A percentile compares a stretch with the other conserved stretches of the same genome.
These are phyloP conservation scores for Hirsutella minnesotensis DNA, from an alignment of 2,329 filamentous ascomycete species.

Conservation along the genomic window DNA sequence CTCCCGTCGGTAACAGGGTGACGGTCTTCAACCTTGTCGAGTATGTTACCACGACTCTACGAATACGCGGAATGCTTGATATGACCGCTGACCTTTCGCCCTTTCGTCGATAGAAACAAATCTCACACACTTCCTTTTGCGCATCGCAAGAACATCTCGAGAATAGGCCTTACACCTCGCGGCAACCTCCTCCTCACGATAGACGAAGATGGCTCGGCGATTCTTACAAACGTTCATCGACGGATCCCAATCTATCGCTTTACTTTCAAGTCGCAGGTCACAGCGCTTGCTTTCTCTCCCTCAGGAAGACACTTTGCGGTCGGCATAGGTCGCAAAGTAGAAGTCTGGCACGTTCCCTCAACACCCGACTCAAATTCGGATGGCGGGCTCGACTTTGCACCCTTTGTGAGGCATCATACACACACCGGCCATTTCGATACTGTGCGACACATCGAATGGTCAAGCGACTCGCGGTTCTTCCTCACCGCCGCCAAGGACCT, in stretches of 20 bases:
- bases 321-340: conserved; percentile 73
- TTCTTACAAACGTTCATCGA: conserved; percentile 80
- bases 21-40: conserved; percentile 94
- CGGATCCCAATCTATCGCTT: conserved; percentile 87
- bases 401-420: conserved; percentile 78
- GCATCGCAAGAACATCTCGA: conserved; percentile 85
- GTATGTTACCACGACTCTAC: conserved; percentile 34
- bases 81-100: conserved; percentile 16
- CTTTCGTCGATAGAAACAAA: conserved; percentile 51
- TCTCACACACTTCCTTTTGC: conserved; percentile 80
- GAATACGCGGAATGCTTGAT: too few relatives aligned
- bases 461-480: conserved; percentile 90
- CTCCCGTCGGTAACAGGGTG: conserved; percentile 90
- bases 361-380: conserved; percentile 69
- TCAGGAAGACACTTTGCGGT: conserved; percentile 87
- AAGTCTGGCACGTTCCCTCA: conserved; percentile 93
- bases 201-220: conserved; percentile 88
- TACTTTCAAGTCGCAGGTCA: conserved; percentile 77
- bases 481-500: conserved; percentile 84
- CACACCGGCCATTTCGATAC: conserved; percentile 83
- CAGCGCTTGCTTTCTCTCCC: conserved; percentile 79
- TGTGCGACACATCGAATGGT: conserved; percentile 85
- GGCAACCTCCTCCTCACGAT: conserved; percentile 88
- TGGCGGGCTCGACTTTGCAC: conserved; percentile 86
- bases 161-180: conserved; percentile 76